Evolutionary conservation across 2,329 filamentous ascomycete species (phyloP).

Genomic region (Diaporthe vexans): DNA sequence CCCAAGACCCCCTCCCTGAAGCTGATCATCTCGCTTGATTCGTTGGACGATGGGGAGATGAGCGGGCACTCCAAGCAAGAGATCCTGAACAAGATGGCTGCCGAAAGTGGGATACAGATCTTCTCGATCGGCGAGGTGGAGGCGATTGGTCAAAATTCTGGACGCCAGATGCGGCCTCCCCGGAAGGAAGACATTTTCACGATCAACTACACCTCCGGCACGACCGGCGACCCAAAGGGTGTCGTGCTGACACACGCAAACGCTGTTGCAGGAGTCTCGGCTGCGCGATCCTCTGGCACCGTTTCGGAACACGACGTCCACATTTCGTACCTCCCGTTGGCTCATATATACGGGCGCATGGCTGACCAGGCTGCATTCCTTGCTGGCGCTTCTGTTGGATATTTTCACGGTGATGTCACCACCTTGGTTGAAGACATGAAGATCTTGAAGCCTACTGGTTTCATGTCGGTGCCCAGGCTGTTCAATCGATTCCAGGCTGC

Average conservation of each 20-base stretch:
- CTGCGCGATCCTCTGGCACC: slow-evolving; percentile 68
- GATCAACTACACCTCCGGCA: slow-evolving; percentile 92
- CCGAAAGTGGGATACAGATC: slow-evolving; percentile 81
- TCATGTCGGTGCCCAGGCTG: slow-evolving; percentile 91
- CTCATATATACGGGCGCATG: slow-evolving; percentile 93
- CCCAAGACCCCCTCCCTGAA: slow-evolving; percentile 85
- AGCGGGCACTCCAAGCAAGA: slow-evolving; percentile 83
- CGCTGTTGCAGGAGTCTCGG: slow-evolving; percentile 79
- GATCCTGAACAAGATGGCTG: slow-evolving; percentile 81
- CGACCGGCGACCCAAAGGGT: slow-evolving; percentile 86
- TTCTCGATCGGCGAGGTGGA: slow-evolving; percentile 87
- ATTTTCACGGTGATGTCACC: slow-evolving; percentile 92
- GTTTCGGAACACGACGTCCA: slow-evolving; percentile 70
- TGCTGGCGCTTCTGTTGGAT: slow-evolving; percentile 83
- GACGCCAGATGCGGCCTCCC: slow-evolving; percentile 79
- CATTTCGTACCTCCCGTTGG: slow-evolving; percentile 91
- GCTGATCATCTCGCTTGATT: slow-evolving; percentile 88
- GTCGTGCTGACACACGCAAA: slow-evolving; percentile 86
- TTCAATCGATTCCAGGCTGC: slow-evolving; percentile 92
- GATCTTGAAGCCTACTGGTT: slow-evolving; percentile 82
- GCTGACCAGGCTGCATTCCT: slow-evolving; percentile 82
- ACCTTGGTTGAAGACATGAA: slow-evolving; percentile 94
- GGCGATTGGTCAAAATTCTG: slow-evolving; percentile 79
- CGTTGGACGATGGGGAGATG: slow-evolving; percentile 83
- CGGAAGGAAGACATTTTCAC: slow-evolving; percentile 83